These are phyloP conservation scores for Chrysoporthe cubensis DNA, from an alignment of 2,329 filamentous ascomycete species.

Conservation along the genomic window DNA sequence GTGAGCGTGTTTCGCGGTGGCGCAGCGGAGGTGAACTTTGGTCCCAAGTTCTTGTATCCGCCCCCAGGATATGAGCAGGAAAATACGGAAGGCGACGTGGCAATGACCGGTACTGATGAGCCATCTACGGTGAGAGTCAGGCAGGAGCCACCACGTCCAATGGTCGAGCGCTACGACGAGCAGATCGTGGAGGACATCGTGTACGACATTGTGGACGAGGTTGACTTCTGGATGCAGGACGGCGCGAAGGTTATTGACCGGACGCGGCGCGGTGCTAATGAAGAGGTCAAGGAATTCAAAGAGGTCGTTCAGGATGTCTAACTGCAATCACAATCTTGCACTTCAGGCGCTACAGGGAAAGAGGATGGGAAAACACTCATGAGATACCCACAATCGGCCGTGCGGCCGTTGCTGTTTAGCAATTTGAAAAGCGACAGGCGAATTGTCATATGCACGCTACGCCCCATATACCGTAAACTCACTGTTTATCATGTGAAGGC, in stretches of 20 bases:
- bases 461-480: background rate
- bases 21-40: conserved; percentile 91
- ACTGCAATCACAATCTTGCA: conserved; percentile 10
- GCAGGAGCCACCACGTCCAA: conserved; percentile 51
- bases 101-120: conserved; percentile 49
- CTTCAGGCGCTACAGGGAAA: conserved; percentile 12
- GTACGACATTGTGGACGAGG: conserved; percentile 92
- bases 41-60: conserved; percentile 89
- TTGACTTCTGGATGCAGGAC: conserved; percentile 84
- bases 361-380: conserved; percentile 5
- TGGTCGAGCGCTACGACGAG: conserved; percentile 83
- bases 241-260: conserved; percentile 55
- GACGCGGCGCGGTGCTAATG: conserved; percentile 43
- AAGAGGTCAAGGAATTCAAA: conserved; percentile 61
- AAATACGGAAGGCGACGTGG: conserved; percentile 49
- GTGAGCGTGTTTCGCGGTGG: conserved; percentile 92
- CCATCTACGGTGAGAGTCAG: conserved; percentile 30
- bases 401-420: conserved; percentile 1
- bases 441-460: background rate
- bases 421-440: background rate
- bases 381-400: conserved; percentile 22
- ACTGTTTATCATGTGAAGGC: background rate
- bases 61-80: conserved; percentile 62
- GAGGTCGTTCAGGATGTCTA: conserved; percentile 68
- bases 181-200: conserved; percentile 94